These are phyloP conservation scores for Eragrostis tef DNA, from an alignment of 202 grass and related monocot genomes.

Conservation along the genomic window DNA sequence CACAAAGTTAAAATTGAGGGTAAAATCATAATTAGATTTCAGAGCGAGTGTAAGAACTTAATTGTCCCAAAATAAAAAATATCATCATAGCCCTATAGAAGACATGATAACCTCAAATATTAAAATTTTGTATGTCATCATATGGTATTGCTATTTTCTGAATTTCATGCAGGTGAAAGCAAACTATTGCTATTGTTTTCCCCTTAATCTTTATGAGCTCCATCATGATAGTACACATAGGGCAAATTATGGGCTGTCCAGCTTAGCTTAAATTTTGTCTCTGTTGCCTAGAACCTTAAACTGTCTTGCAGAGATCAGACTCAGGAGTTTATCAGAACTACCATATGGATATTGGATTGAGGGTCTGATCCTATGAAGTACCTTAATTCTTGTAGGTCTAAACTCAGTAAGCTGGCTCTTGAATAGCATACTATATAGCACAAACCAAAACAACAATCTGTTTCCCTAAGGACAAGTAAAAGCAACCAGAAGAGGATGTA, in stretches of 20 bases:
- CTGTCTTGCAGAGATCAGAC: background rate
- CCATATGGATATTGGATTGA: background rate
- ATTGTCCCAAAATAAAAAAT: too few relatives aligned
- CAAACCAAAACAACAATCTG: background rate
- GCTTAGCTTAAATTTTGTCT: constrained; percentile 36
- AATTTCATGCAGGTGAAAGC: background rate
- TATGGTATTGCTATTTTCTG: background rate
- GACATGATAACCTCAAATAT: constrained; percentile 6
- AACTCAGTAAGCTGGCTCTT: constrained; percentile 14
- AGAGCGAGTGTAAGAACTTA: too few relatives aligned
- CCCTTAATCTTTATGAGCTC: constrained; percentile 7
- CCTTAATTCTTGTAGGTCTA: background rate
- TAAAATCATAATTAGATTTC: too few relatives aligned
- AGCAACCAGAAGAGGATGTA: constrained; percentile 25
- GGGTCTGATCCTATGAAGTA: constrained; percentile 1
- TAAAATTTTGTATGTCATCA: constrained; percentile 4
- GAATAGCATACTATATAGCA: constrained; percentile 17
- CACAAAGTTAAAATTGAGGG: too few relatives aligned
- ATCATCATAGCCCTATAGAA: constrained; percentile 26
- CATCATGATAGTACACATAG: background rate
- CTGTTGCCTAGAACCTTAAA: background rate
- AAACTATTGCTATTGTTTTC: constrained; percentile 13
- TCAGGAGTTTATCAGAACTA: constrained; percentile 2
- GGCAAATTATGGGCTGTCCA: background rate
- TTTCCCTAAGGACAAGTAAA: background rate